Evolutionary conservation across 2,329 filamentous ascomycete species (phyloP), one percentile per base, ranked within the genome.

Genomic region (Coniella vitis): DNA sequence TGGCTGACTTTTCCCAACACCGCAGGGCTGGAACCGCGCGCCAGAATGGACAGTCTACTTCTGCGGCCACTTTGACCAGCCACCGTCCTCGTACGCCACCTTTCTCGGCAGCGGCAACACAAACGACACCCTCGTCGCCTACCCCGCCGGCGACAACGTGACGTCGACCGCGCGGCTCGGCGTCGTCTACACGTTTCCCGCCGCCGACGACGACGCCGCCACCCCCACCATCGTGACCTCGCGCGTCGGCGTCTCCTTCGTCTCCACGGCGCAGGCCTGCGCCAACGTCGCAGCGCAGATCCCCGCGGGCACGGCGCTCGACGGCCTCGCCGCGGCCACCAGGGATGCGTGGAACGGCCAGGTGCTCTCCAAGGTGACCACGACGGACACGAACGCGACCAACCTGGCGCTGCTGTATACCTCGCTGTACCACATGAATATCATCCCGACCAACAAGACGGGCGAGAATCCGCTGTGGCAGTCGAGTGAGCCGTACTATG

Each of bases 401-500:
- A 81, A 78, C 40, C 66, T 85, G 7, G 67, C 73, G 43, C 67
- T 86, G 22, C 68, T 88, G 2, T 88, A 88, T 64, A 78, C 78
- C 0, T 81, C 80, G 0, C 61, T 88, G 31, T 87, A 87, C 58
- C 83, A 84, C 56, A 84, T 84, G 77, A 77, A 81, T 51, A 63
- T 87, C 10, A 75, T 86, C 32, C 83, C 84, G 0, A 83, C 81
- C 1, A 85, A 87, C 59, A 78, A 81, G 53, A 86, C 83, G 0
- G 83, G 81, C 0, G 84, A 87, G 60, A 88, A 87, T 52, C 83
- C 83, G 0, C 63, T 72, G 0, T 87, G 84, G 83, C 60, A 66
- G 1, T 82, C 79, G 1, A 57, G 60, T 0, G 84, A 87, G 61
- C 83, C 84, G 2, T 86, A 85, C 58, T 87, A 84, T 57, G 79